Evolutionary conservation across 169 alveolate species (phyloP).

Genomic region (Eimeria necatrix): DNA sequence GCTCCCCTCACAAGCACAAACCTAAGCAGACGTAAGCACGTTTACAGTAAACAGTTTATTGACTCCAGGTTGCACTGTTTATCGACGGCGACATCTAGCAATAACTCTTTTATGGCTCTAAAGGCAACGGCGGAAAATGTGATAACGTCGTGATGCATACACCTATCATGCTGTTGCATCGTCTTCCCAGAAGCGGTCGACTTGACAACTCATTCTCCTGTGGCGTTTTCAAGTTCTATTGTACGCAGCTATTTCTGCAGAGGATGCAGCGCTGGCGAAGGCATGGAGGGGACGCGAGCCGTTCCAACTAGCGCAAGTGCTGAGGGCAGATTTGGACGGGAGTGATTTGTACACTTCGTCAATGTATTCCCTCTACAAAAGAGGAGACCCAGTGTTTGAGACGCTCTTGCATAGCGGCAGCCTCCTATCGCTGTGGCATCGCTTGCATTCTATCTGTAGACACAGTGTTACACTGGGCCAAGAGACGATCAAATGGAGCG

Average conservation of each 20-base stretch:
- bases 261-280: constrained; percentile 54
- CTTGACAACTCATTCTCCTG: neutral
- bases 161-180: too few relatives aligned
- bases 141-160: too few relatives aligned
- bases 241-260: constrained; percentile 8
- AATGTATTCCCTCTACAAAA: constrained; percentile 67
- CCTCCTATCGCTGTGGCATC: constrained; percentile 78
- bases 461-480: constrained; percentile 40
- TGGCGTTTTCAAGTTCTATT: neutral
- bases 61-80: too few relatives aligned
- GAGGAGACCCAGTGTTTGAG: constrained; percentile 78
- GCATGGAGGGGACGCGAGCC: constrained; percentile 75
- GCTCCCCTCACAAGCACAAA: constrained; percentile 1
- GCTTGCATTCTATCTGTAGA: constrained; percentile 73
- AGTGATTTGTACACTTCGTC: constrained; percentile 60
- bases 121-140: too few relatives aligned
- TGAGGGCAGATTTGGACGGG: constrained; percentile 65
- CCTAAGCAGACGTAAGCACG: constrained; percentile 16
- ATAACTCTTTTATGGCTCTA: too few relatives aligned
- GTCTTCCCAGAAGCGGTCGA: neutral
- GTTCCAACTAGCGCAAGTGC: constrained; percentile 53
- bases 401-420: constrained; percentile 78
- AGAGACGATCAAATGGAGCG: constrained; percentile 73
- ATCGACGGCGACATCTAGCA: too few relatives aligned
- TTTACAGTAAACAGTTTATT: neutral